These are phyloP conservation scores for Zelonia costaricensis DNA, from an alignment of 208 protist species.

Conservation along the genomic window DNA sequence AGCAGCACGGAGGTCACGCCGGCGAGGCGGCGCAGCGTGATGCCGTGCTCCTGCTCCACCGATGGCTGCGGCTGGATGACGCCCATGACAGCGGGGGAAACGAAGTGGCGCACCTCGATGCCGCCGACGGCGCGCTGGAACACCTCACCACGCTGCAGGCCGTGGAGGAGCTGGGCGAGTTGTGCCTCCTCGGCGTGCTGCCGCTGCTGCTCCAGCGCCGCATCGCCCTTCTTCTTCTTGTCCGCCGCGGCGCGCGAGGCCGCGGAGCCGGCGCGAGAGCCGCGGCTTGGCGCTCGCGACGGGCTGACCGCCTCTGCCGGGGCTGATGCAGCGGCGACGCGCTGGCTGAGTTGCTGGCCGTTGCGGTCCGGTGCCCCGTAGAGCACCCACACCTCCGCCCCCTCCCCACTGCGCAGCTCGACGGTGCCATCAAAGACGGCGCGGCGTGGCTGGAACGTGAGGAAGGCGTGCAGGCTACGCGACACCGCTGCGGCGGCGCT, in stretches of 20 bases:
- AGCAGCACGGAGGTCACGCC: slow-evolving; percentile 60
- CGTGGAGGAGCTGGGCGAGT: slow-evolving; percentile 7
- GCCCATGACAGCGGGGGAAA: slow-evolving; percentile 25
- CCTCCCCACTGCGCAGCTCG: slow-evolving; percentile 34
- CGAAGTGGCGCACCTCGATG: slow-evolving; percentile 65
- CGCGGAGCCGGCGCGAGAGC: too few relatives aligned
- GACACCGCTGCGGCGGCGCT: background rate
- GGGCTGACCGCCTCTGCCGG: too few relatives aligned
- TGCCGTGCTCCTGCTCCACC: slow-evolving; percentile 50
- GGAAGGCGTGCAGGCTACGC: slow-evolving; percentile 52
- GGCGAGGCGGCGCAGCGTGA: slow-evolving; percentile 61
- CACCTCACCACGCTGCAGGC: slow-evolving; percentile 29
- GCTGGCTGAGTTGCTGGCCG: slow-evolving; percentile 56
- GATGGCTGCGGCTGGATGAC: slow-evolving; percentile 66
- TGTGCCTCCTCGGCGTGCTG: slow-evolving; percentile 16
- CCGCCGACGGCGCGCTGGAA: slow-evolving; percentile 72
- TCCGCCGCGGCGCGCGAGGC: too few relatives aligned
- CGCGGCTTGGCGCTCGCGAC: too few relatives aligned
- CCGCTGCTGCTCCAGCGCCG: slow-evolving; percentile 7
- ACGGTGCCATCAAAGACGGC: slow-evolving; percentile 55
- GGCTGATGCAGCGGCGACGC: slow-evolving; percentile 6
- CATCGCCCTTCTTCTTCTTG: slow-evolving; percentile 21
- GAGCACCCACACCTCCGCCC: slow-evolving; percentile 80
- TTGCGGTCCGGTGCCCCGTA: slow-evolving; percentile 81
- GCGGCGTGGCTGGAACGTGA: slow-evolving; percentile 40